Percentiles rank a stretch among this genome's conserved stretches.
Conservation (phyloP, 2,329 filamentous ascomycete species). For the Colletotrichum tamarilloi region DNA sequence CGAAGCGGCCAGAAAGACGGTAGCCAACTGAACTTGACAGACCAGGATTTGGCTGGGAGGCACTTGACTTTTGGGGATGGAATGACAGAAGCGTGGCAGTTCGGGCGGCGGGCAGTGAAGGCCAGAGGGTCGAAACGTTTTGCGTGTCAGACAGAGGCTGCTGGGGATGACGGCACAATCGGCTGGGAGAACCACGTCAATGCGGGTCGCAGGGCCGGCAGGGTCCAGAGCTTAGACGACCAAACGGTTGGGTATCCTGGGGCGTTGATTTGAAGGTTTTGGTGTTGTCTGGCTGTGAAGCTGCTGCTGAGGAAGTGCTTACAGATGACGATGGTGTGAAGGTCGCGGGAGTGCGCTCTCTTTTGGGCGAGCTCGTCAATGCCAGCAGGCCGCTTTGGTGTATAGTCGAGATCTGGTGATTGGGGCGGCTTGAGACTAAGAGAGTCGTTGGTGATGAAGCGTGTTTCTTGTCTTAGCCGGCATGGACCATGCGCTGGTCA, state of each 20-base stretch:
- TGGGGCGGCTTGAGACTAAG: background rate
- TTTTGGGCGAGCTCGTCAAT: constrained; percentile 9
- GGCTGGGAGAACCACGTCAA: constrained; percentile 29
- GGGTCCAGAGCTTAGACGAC: constrained; percentile 20
- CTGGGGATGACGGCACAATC: constrained; percentile 33
- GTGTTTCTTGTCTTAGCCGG: background rate
- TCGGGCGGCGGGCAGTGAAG: constrained; percentile 5
- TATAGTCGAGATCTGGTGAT: background rate
- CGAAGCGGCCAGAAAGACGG: constrained; percentile 27
- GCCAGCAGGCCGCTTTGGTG: background rate
- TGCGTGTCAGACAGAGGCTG: constrained; percentile 37
- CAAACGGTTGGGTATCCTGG: constrained; percentile 7
- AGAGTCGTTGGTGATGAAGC: background rate
- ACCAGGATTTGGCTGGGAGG: constrained; percentile 30
- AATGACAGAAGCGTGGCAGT: constrained; percentile 27
- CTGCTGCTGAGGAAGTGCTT: background rate
- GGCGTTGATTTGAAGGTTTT: background rate
- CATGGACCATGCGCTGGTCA: background rate
- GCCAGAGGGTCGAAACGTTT: constrained; percentile 31
- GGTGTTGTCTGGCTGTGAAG: background rate
- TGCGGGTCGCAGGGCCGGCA: constrained; percentile 29
- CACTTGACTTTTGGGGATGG: constrained; percentile 27
- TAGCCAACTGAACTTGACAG: constrained; percentile 9
- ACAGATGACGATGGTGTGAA: background rate
- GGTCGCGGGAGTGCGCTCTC: background rate